Evolutionary conservation across 306 rosid genomes (phyloP).

Genomic region (Vigna angularis): DNA sequence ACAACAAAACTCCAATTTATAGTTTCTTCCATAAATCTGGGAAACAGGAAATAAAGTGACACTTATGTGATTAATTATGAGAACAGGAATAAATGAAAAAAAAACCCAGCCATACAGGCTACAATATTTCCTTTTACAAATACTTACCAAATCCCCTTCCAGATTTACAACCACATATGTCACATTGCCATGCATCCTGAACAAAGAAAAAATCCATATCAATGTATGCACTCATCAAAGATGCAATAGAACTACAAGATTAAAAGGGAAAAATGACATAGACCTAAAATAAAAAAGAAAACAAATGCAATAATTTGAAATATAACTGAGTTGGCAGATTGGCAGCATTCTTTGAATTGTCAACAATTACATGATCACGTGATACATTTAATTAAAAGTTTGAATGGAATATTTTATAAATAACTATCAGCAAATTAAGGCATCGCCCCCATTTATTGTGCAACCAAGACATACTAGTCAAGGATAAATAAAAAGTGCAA

Average conservation of each 20-base stretch:
- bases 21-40: background rate
- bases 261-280: background rate
- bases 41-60: background rate
- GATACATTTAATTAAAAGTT: slow-evolving; percentile 20
- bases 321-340: background rate
- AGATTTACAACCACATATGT: slow-evolving; percentile 90
- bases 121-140: background rate
- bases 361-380: background rate
- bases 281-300: background rate
- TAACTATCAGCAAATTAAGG: background rate
- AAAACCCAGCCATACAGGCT: background rate
- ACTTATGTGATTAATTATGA: background rate
- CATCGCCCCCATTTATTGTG: background rate
- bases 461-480: background rate
- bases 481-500: slow-evolving; percentile 27
- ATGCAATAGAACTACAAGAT: slow-evolving; percentile 6
- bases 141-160: slow-evolving; percentile 98
- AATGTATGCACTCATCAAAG: slow-evolving; percentile 22
- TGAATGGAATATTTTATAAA: background rate
- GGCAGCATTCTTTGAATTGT: slow-evolving; percentile 2
- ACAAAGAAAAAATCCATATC: slow-evolving; percentile 36
- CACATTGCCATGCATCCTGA: slow-evolving; percentile 98
- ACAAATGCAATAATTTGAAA: background rate
- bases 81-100: background rate
- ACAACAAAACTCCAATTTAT: background rate